These are phyloP conservation scores for Pyrus hybrid DNA, from an alignment of 331 rosid species.

Conservation along the genomic window DNA sequence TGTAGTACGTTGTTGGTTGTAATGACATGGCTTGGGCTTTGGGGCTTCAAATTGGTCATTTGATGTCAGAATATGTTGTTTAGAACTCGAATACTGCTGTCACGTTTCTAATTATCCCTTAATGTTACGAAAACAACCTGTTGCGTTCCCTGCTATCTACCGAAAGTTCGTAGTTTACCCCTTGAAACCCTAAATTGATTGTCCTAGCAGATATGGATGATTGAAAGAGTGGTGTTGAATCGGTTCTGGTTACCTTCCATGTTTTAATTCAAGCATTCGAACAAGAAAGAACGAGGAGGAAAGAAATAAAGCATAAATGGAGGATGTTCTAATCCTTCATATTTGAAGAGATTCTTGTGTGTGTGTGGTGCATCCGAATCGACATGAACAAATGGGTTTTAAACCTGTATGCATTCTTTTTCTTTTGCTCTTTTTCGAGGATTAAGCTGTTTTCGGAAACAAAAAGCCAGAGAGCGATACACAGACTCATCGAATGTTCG, in stretches of 20 bases:
- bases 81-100: constrained; percentile 4
- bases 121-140: not conserved
- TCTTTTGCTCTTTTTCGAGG: not conserved
- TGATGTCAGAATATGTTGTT: constrained; percentile 2
- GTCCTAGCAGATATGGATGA: not conserved
- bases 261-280: not conserved
- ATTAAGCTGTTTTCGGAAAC: not conserved
- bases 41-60: constrained; percentile 10
- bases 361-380: too few relatives aligned
- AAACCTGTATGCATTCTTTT: too few relatives aligned
- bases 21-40: constrained; percentile 4
- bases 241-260: not conserved
- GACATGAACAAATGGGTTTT: too few relatives aligned
- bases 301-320: not conserved
- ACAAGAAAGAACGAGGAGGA: not conserved
- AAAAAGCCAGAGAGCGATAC: not conserved
- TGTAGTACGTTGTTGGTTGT: not conserved
- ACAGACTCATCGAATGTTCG: not conserved
- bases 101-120: not conserved
- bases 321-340: not conserved
- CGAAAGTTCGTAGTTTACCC: not conserved
- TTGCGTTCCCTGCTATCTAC: not conserved
- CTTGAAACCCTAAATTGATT: not conserved
- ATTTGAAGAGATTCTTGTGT: not conserved
- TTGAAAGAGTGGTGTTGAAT: not conserved